A percentile compares a stretch with the other conserved stretches of the same genome.
Evolutionary conservation across 2,329 filamentous ascomycete genomes (phyloP).

Genomic region (Simplicillium sp.): DNA sequence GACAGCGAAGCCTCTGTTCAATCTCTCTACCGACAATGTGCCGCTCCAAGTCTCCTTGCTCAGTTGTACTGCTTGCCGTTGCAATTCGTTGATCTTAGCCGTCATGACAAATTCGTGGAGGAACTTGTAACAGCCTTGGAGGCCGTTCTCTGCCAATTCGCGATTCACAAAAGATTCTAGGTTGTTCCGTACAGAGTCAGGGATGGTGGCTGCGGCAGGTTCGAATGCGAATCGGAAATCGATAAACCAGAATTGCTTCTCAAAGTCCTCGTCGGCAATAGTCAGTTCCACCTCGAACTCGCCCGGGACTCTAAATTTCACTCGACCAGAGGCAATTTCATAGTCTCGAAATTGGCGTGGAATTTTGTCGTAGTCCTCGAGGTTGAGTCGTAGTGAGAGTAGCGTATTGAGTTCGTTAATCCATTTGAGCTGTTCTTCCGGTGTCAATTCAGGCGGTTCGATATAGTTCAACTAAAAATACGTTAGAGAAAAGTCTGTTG

Average conservation of each 20-base stretch:
- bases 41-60: constrained; percentile 66
- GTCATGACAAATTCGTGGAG: constrained; percentile 83
- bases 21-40: constrained; percentile 64
- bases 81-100: constrained; percentile 78
- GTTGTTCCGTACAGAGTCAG: constrained; percentile 52
- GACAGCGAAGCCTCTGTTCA: constrained; percentile 74
- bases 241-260: constrained; percentile 86
- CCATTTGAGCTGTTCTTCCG: constrained; percentile 63
- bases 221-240: constrained; percentile 79
- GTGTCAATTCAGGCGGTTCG: constrained; percentile 58
- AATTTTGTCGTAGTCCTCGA: constrained; percentile 69
- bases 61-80: constrained; percentile 66
- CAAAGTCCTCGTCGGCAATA: constrained; percentile 74
- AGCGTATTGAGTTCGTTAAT: constrained; percentile 76
- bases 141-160: constrained; percentile 57
- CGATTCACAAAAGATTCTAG: constrained; percentile 67
- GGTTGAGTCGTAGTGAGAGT: constrained; percentile 71
- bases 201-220: constrained; percentile 53
- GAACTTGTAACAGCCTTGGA: constrained; percentile 74
- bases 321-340: constrained; percentile 73
- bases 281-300: constrained; percentile 94
- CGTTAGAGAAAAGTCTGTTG: constrained; percentile 17
- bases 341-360: constrained; percentile 72
- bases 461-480: constrained; percentile 62
- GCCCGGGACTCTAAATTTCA: constrained; percentile 71